Percentiles rank a stretch among this genome's conserved stretches.
Evolutionary conservation across 1,139 yeast species (phyloP).

Genomic region (Hyphopichia burtonii): DNA sequence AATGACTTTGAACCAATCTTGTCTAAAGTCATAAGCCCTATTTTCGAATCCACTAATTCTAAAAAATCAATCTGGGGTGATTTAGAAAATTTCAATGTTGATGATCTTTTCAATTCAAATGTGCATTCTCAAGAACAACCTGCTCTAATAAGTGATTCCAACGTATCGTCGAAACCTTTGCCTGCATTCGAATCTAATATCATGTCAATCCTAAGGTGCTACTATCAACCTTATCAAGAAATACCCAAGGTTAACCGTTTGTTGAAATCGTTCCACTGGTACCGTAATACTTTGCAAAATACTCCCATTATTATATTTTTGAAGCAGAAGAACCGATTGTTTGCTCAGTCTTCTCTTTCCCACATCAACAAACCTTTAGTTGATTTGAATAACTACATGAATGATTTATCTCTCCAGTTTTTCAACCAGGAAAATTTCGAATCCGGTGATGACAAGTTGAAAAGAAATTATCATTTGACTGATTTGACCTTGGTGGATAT

Average conservation of each 20-base stretch:
- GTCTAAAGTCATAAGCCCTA: conserved; percentile 13
- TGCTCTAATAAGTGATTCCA: not conserved
- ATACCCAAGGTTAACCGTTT: conserved; percentile 13
- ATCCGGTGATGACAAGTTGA: conserved; percentile 6
- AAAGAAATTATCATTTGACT: conserved; percentile 30
- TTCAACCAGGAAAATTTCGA: conserved; percentile 3
- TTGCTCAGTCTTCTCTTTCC: conserved; percentile 25
- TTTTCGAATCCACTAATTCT: conserved; percentile 13
- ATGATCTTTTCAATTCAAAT: conserved; percentile 12
- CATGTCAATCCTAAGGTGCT: conserved; percentile 20
- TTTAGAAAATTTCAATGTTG: conserved; percentile 13
- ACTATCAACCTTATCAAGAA: conserved; percentile 16
- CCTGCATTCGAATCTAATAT: conserved; percentile 6
- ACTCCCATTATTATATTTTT: conserved; percentile 36
- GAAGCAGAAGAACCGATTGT: conserved; percentile 27
- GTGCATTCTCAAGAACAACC: not conserved
- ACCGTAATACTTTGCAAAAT: conserved; percentile 19
- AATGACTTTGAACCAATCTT: conserved; percentile 23
- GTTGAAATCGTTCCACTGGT: conserved; percentile 29
- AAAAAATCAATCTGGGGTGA: conserved; percentile 9
- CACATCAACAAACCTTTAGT: conserved; percentile 24
- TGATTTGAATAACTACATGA: conserved; percentile 14
- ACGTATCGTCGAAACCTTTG: not conserved
- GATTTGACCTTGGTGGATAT: conserved; percentile 28
- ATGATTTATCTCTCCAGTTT: conserved; percentile 10